Evolutionary conservation across 1,139 yeast genomes (phyloP), one percentile per base, ranked within the genome.

Genomic region (Petasospora fabianii): DNA sequence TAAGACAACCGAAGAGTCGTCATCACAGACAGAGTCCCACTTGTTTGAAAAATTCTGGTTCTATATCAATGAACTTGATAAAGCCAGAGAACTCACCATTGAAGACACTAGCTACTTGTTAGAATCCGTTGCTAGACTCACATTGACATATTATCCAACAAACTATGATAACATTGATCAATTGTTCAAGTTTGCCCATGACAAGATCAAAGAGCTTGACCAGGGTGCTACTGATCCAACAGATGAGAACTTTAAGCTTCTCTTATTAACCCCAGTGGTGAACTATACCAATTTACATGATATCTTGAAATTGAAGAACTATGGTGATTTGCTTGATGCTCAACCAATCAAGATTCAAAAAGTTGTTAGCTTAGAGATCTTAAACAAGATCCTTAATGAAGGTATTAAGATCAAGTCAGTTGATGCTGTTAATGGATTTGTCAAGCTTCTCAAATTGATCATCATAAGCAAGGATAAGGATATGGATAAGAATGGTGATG

Each of bases 131-230:
- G 71, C 84, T 36, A 75, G 74, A 46, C 62, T 90, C 30, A 71
- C 88, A 0, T 65, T 85, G 36, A 70, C 75, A 9, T 84, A 82
- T 65, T 85, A 84, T 52, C 84, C 87, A 2, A 66, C 71, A 1
- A 73, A 78, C 44, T 69, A 69, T 42, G 73, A 68, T 5, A 79
- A 84, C 57, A 65, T 88, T 44, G 81, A 85, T 55, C 62, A 64
- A 30, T 68, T 88, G 21, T 80, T 76, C 55, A 64, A 73, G 44
- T 81, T 73, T 57, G 81, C 86, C 0, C 64, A 71, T 19, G 71
- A 72, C 36, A 74, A 76, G 47, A 66, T 73, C 39, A 29, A 49
- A 5, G 59, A 53, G 44, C 46, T 42, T 42, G 38, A 33, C 5
- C 43, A 48, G 15, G 59, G 58, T n/a, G 61, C 53, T 2, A 46